Conservation (phyloP, 1,284 basidiomycete species). For the Moesziomyces aphidis region DNA sequence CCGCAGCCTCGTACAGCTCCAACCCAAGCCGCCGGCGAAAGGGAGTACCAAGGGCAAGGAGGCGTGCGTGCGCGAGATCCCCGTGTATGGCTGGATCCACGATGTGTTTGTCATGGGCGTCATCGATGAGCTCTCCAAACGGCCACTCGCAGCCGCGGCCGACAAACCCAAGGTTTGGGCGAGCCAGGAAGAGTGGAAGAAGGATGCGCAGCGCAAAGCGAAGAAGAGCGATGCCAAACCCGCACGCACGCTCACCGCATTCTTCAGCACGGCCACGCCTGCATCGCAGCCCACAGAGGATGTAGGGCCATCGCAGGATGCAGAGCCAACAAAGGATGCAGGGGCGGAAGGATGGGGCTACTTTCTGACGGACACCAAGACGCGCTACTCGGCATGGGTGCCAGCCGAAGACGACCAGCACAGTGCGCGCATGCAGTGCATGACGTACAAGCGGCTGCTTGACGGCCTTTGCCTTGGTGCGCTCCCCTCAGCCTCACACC, state of each 20-base stretch:
- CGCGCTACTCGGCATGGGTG: conserved; percentile 43
- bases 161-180: conserved; percentile 17
- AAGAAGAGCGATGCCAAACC: background rate
- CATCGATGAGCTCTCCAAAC: conserved; percentile 58
- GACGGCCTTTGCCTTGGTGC: conserved; percentile 44
- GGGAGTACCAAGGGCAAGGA: conserved; percentile 5
- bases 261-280: conserved; percentile 14
- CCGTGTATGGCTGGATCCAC: conserved; percentile 58
- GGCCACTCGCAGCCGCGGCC: background rate
- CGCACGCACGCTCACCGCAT: conserved; percentile 8
- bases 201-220: conserved; percentile 15
- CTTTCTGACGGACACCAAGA: conserved; percentile 61
- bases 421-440: conserved; percentile 57
- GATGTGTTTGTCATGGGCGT: conserved; percentile 59
- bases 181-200: conserved; percentile 56
- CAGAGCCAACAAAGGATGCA: no score
- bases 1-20: conserved; percentile 6
- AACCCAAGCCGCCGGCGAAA: conserved; percentile 1
- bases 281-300: background rate
- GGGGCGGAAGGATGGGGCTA: conserved; percentile 18
- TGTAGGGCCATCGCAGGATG: background rate
- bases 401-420: conserved; percentile 50
- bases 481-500: conserved; percentile 1
- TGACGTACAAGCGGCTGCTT: conserved; percentile 62
- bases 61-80: conserved; percentile 53